These are phyloP conservation scores for Athelia psychrophila DNA, from an alignment of 1,284 basidiomycete species.

Conservation along the genomic window DNA sequence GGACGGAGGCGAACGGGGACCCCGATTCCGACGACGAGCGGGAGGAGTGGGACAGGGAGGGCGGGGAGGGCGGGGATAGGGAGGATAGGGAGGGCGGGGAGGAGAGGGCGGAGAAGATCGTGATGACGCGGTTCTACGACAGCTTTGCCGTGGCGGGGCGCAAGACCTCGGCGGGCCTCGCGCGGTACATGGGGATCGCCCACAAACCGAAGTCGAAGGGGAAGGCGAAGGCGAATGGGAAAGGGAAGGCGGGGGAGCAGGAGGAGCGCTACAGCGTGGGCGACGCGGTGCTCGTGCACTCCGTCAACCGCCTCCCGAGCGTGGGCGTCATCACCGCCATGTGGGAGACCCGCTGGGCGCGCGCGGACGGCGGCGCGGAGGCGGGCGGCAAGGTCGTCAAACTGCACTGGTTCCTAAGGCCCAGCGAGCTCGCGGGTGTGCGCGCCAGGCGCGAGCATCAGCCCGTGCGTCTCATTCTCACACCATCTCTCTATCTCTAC, in stretches of 20 bases:
- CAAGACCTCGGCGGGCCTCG: neutral
- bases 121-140: neutral
- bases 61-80: too few relatives aligned
- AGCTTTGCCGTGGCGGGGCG: neutral
- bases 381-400: slow-evolving; percentile 44
- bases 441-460: slow-evolving; percentile 54
- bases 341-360: slow-evolving; percentile 46
- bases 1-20: neutral
- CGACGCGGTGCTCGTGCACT: slow-evolving; percentile 64
- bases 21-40: neutral
- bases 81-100: neutral
- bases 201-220: neutral
- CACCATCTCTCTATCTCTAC: neutral
- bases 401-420: slow-evolving; percentile 71
- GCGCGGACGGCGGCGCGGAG: slow-evolving; percentile 17
- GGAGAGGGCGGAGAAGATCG: neutral
- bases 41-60: neutral
- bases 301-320: slow-evolving; percentile 48
- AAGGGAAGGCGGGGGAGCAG: neutral
- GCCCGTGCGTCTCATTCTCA: slow-evolving; percentile 48
- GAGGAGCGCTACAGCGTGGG: slow-evolving; percentile 46
- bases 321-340: slow-evolving; percentile 64
- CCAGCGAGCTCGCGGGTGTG: slow-evolving; percentile 53
- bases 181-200: neutral
- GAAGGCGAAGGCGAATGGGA: neutral